Base-by-base conservation (phyloP, 257 asterid species). In the Forsythia viridissima region DNA sequence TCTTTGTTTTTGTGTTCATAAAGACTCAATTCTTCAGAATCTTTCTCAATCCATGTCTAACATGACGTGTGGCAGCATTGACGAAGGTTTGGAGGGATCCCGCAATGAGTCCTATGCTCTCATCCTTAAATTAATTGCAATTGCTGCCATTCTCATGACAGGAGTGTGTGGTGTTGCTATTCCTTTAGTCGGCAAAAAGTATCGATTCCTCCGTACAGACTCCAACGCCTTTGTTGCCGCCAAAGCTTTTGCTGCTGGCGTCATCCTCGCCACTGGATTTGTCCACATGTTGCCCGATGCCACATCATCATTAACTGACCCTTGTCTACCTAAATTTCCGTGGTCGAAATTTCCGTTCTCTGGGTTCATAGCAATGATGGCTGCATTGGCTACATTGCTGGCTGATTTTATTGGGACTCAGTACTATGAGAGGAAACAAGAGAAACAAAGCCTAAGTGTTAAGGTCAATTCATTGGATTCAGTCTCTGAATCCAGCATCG, bases 221-320 rank as follows among this genome's bases (percentile, higher is more conserved):
- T 76, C 94, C 76, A 90, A 88, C 59, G 77, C 85, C 15, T 90
- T 90, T 67, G 86, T 90, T n/a, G 79, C 74, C 21, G 84, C 87
- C 77, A 90, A 90, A 77, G 90, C 92, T 66, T 88, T 88, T 76
- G 92, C 92, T 2, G 93, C 87, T 37, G 92, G 93, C 21, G 93
- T 87, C 77, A 89, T 89, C 79, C 91, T 89, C 5, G 90, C 93
- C 75, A 89, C 93, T 13, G 93, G 93, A 2, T 88, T 89, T 66
- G 91, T 89, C 41, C 93, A 89, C 88, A 84, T 89, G 79, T 79
- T 89, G 70, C 93, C 91, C 0, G 92, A 88, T 67, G 92, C 92
- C 34, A 86, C 89, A 1, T 79, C 84, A 41, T 63, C 89, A 13
- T 78, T 90, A 78, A 86, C 86, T 0, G 74, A 88, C 73, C 44